A percentile compares a stretch with the other conserved stretches of the same genome.
Evolutionary conservation across 1,284 basidiomycete species (phyloP).

Genomic region (Somion occarium): DNA sequence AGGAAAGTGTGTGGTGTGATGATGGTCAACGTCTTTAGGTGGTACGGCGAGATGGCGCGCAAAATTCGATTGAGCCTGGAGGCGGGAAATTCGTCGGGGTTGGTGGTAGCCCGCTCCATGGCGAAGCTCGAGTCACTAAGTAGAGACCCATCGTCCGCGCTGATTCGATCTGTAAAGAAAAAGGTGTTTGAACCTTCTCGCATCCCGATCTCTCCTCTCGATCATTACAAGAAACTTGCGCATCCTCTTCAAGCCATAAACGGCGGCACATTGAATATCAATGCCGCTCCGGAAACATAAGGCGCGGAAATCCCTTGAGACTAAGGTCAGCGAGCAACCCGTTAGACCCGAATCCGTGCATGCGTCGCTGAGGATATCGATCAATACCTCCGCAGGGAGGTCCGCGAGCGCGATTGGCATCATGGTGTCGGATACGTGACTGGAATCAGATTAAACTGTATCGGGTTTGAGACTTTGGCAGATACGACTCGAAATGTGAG

Average conservation of each 20-base stretch:
- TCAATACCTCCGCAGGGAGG: slow-evolving; percentile 2
- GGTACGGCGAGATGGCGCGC: not conserved
- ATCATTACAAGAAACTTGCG: not conserved
- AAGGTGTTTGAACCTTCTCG: not conserved
- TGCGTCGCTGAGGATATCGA: slow-evolving; percentile 10
- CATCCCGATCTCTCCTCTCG: not conserved
- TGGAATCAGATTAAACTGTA: too few relatives aligned
- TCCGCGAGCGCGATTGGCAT: not conserved
- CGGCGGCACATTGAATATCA: not conserved
- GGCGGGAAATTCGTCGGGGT: not conserved
- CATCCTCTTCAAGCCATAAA: not conserved
- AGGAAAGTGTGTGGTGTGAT: not conserved
- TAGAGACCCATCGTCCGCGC: not conserved
- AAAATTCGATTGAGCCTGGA: not conserved
- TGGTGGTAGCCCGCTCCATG: too few relatives aligned
- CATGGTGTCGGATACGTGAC: not conserved
- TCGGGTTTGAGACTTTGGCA: too few relatives aligned
- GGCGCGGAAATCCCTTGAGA: slow-evolving; percentile 6
- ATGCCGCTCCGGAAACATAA: not conserved
- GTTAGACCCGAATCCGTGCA: slow-evolving; percentile 14
- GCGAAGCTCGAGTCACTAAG: not conserved
- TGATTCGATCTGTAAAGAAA: not conserved
- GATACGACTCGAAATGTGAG: too few relatives aligned
- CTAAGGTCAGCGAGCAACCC: slow-evolving; percentile 8
- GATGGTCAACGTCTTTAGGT: not conserved